Conservation (phyloP, 2,329 filamentous ascomycete species). For the Albifimbria verrucaria region DNA sequence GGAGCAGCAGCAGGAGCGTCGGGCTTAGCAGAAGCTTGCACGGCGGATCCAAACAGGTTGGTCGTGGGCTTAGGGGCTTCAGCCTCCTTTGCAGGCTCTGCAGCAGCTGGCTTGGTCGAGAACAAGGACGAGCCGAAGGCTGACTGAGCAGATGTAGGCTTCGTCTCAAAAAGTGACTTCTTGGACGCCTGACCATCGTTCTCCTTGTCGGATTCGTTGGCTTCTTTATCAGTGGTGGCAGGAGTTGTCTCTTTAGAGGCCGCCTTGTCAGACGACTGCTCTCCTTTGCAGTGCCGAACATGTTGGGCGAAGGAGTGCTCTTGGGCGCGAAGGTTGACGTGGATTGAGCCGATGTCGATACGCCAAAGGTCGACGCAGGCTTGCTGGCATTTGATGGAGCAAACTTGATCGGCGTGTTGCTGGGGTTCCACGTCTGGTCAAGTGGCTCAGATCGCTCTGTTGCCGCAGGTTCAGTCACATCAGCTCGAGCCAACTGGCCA, state of each 20-base stretch:
- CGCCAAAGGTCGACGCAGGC: conserved; percentile 29
- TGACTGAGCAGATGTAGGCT: conserved; percentile 25
- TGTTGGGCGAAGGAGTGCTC: conserved; percentile 26
- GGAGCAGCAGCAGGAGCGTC: conserved; percentile 15
- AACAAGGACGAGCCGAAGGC: conserved; percentile 28
- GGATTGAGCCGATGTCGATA: conserved; percentile 20
- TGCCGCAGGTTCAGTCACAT: conserved; percentile 17
- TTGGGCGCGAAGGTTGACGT: conserved; percentile 35
- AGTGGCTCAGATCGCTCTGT: conserved; percentile 23
- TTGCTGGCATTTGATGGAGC: conserved; percentile 30
- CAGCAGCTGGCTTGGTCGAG: conserved; percentile 23
- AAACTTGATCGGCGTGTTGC: conserved; percentile 54
- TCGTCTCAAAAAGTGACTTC: conserved; percentile 28
- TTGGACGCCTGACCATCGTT: conserved; percentile 35
- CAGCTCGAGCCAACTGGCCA: conserved; percentile 45
- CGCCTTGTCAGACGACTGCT: conserved; percentile 23
- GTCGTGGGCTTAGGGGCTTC: conserved; percentile 22
- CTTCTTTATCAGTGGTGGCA: conserved; percentile 28
- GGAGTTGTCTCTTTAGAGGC: conserved; percentile 16
- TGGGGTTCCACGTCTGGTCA: conserved; percentile 41
- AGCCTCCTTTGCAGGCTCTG: conserved; percentile 22
- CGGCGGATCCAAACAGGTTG: conserved; percentile 18
- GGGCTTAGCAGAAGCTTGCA: conserved; percentile 21
- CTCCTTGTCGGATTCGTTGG: conserved; percentile 42
- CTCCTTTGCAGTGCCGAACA: conserved; percentile 33